Conservation (phyloP, 768 basidiomycete species). For the Panaeolus papilionaceus region DNA sequence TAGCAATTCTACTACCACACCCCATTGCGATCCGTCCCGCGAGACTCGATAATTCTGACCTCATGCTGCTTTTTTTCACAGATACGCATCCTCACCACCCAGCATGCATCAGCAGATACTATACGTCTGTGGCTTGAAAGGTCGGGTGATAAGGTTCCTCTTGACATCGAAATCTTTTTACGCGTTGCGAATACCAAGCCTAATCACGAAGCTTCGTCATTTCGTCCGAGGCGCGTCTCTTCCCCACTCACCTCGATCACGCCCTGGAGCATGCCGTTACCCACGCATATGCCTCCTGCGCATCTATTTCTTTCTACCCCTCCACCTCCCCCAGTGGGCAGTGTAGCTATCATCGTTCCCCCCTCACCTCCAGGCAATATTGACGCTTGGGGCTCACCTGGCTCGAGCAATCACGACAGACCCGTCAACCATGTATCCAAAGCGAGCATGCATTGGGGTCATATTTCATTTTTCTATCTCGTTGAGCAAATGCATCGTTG, state of each 20-base stretch:
- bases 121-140: conserved; percentile 86
- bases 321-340: conserved; percentile 32
- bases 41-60: neutral
- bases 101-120: conserved; percentile 75
- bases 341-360: conserved; percentile 46
- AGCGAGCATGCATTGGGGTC: conserved; percentile 75
- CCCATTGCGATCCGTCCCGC: conserved; percentile 16
- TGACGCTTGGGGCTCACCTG: conserved; percentile 44
- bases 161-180: conserved; percentile 84
- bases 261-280: conserved; percentile 39
- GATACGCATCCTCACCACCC: conserved; percentile 79
- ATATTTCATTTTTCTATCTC: conserved; percentile 80
- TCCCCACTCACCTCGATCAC: conserved; percentile 36
- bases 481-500: conserved; percentile 84
- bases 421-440: conserved; percentile 38
- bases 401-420: conserved; percentile 24
- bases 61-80: conserved; percentile 33
- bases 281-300: conserved; percentile 36
- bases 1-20: conserved; percentile 18
- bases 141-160: conserved; percentile 69
- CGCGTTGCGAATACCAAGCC: conserved; percentile 49
- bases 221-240: conserved; percentile 36
- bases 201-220: conserved; percentile 28
- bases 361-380: conserved; percentile 46
- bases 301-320: conserved; percentile 46